phyloP scores from a whole-genome alignment of 2,329 filamentous ascomycete species.

The Aspergillus pseudotamarii region DNA sequence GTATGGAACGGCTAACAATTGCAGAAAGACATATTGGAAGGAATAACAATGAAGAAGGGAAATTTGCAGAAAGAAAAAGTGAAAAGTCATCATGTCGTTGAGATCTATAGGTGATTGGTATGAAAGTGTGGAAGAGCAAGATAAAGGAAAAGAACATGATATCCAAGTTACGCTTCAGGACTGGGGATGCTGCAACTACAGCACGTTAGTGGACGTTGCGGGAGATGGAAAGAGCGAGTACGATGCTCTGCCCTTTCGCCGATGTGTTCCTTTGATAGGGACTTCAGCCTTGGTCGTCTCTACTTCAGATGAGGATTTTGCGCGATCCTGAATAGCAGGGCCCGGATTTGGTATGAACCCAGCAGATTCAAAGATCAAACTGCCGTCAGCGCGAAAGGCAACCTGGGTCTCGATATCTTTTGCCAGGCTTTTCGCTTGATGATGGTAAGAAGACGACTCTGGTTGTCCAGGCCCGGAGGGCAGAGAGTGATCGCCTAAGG shows the following conservation, averaged over 20 bases:
- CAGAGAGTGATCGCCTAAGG: slow-evolving; percentile 24
- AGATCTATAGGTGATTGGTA: slow-evolving; percentile 20
- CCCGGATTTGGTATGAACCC: slow-evolving; percentile 26
- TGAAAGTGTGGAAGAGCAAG: slow-evolving; percentile 9
- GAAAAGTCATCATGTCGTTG: slow-evolving; percentile 32
- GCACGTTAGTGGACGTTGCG: slow-evolving; percentile 13
- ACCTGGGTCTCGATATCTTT: slow-evolving; percentile 35
- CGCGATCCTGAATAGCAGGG: slow-evolving; percentile 35
- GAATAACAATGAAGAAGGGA: slow-evolving; percentile 11
- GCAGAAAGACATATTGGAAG: background rate
- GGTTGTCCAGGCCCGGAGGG: slow-evolving; percentile 18
- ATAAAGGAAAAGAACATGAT: slow-evolving; percentile 10
- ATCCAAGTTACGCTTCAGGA: background rate
- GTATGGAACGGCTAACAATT: background rate
- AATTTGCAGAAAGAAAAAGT: slow-evolving; percentile 16
- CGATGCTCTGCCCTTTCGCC: slow-evolving; percentile 44
- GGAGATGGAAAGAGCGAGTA: slow-evolving; percentile 40
- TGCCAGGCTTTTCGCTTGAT: slow-evolving; percentile 42
- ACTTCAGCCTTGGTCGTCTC: slow-evolving; percentile 30
- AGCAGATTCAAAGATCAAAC: slow-evolving; percentile 29
- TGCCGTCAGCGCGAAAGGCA: slow-evolving; percentile 31
- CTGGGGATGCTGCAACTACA: slow-evolving; percentile 14
- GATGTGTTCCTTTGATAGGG: slow-evolving; percentile 30
- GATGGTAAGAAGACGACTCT: slow-evolving; percentile 33
- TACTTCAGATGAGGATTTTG: slow-evolving; percentile 40